Percentiles rank a stretch among this genome's conserved stretches.
Conservation (phyloP, 2,329 filamentous ascomycete genomes). For the Hypoxylon sp. region DNA sequence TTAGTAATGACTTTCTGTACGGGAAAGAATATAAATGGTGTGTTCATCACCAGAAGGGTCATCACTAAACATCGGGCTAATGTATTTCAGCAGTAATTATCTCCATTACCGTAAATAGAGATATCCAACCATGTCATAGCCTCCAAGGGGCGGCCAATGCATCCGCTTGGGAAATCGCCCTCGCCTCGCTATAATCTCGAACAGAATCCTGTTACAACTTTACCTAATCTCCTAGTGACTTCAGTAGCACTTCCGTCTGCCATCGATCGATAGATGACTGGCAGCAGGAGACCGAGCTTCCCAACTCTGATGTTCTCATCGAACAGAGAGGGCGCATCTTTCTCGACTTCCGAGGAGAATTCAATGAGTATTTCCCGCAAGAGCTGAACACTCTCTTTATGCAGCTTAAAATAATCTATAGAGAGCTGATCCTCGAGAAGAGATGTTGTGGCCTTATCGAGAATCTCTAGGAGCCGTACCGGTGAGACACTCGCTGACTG, state of each 20-base stretch:
- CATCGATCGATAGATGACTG: conserved; percentile 22
- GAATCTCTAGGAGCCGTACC: conserved; percentile 45
- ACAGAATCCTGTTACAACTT: conserved; percentile 16
- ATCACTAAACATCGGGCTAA: too few species aligned
- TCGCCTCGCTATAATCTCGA: background rate
- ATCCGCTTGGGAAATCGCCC: background rate
- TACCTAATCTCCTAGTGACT: conserved; percentile 3
- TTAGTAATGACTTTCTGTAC: too few species aligned
- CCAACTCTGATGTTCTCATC: conserved; percentile 15
- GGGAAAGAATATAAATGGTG: too few species aligned
- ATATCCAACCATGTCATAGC: too few species aligned
- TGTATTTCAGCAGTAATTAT: too few species aligned
- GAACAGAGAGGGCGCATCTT: conserved; percentile 11
- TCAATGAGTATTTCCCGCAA: conserved; percentile 29
- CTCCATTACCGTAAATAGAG: too few species aligned
- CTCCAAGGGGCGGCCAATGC: background rate
- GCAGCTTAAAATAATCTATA: conserved; percentile 49
- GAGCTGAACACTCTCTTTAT: conserved; percentile 40
- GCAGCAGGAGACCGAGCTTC: conserved; percentile 21
- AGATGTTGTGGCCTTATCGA: conserved; percentile 44
- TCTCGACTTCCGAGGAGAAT: conserved; percentile 27
- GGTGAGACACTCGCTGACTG: conserved; percentile 42
- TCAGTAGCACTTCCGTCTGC: conserved; percentile 1
- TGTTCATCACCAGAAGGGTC: too few species aligned
- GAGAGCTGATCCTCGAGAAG: conserved; percentile 47